Conservation (phyloP, 1,284 basidiomycete genomes). For the Phylloporus sp. region DNA sequence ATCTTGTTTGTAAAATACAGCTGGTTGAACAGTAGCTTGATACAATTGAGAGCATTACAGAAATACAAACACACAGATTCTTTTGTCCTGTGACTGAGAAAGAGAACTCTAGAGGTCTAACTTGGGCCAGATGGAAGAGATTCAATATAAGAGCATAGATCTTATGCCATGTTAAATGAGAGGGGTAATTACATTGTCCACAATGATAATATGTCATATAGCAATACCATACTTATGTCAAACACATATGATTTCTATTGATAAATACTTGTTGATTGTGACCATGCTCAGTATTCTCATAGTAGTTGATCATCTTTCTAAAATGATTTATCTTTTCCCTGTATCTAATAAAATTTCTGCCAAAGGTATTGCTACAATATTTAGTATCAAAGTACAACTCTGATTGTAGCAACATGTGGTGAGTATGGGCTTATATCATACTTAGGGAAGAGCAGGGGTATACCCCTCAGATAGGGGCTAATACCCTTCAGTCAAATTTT, state of each 20-base stretch:
- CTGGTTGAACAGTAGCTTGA: not conserved
- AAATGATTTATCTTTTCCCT: no score
- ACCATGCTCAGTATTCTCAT: not conserved
- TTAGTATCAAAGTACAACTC: no score
- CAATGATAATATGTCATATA: not conserved
- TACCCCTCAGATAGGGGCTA: no score
- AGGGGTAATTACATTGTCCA: not conserved
- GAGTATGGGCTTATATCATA: no score
- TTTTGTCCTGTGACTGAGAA: not conserved
- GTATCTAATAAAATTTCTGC: no score
- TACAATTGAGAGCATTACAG: not conserved
- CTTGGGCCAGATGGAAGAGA: not conserved
- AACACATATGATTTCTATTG: no score
- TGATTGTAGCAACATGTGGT: no score
- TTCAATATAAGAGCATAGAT: not conserved
- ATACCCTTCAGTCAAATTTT: no score
- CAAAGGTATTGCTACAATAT: no score
- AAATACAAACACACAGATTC: not conserved
- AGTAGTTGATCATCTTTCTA: no score
- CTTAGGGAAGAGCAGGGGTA: no score
- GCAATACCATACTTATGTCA: no score
- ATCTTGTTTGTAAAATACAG: not conserved
- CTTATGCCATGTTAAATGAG: not conserved
- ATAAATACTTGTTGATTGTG: not conserved
- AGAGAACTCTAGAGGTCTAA: not conserved